Evolutionary conservation across 192 early-diverging fungal genomes (phyloP).

Genomic region (Oehlia diaphana): DNA sequence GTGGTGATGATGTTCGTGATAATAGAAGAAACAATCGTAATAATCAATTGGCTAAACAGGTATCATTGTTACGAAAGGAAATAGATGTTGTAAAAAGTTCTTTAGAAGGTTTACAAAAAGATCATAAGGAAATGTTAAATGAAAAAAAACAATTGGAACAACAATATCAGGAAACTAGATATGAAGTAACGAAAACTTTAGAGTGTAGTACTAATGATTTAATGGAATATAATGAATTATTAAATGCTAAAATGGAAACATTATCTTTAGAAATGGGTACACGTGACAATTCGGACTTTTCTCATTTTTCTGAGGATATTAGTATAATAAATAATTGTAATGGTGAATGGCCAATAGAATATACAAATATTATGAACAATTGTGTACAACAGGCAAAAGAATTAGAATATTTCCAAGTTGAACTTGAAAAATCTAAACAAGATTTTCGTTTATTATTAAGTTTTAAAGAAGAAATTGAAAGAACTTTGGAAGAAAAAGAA

Average conservation of each 20-base stretch:
- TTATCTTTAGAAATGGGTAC: constrained; percentile 4
- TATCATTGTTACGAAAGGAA: constrained; percentile 23
- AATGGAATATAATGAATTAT: background rate
- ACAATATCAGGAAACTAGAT: constrained; percentile 20
- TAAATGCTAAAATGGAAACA: constrained; percentile 20
- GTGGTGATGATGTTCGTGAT: background rate
- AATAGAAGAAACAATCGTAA: background rate
- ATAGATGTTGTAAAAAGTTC: constrained; percentile 25
- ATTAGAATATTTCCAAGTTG: constrained; percentile 2
- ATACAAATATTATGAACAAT: constrained; percentile 20
- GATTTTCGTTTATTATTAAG: constrained; percentile 13
- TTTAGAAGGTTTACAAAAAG: constrained; percentile 17
- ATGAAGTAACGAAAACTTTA: constrained; percentile 22
- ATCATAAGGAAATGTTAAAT: constrained; percentile 18
- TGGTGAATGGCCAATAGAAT: constrained; percentile 14
- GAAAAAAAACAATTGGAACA: constrained; percentile 29
- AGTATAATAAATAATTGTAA: background rate
- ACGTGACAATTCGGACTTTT: background rate
- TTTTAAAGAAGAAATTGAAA: constrained; percentile 26
- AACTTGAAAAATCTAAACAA: constrained; percentile 23
- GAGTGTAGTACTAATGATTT: constrained; percentile 24
- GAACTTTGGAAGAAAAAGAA: constrained; percentile 20
- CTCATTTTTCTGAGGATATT: background rate
- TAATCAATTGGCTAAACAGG: background rate
- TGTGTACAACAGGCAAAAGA: constrained; percentile 23